phyloP scores from a whole-genome alignment of 176 grass and related monocot genomes.

The Carex pumila region DNA sequence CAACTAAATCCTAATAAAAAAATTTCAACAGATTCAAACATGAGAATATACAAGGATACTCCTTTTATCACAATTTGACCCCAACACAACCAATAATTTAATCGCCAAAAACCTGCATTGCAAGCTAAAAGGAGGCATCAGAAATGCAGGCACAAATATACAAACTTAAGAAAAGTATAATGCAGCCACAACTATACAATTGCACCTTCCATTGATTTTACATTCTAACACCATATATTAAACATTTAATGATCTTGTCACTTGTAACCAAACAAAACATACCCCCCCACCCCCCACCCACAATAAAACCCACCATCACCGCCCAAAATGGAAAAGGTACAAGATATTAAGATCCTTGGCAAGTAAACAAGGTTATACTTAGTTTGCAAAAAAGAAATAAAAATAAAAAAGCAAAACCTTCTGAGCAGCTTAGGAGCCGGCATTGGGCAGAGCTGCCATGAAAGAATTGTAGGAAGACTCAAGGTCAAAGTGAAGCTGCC shows the following conservation, averaged over 20 bases:
- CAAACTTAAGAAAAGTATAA: neutral
- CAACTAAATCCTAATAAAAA: neutral
- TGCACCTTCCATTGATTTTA: neutral
- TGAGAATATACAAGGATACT: neutral
- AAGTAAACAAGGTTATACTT: neutral
- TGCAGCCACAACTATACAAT: neutral
- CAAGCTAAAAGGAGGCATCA: too few relatives aligned
- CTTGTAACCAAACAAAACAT: neutral
- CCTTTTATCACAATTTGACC: neutral
- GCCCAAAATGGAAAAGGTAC: neutral
- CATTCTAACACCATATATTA: neutral
- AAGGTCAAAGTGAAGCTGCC: conserved; percentile 89
- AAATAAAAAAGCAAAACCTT: conserved; percentile 19
- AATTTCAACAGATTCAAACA: neutral
- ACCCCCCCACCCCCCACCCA: neutral
- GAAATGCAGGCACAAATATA: neutral
- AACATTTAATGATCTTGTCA: neutral
- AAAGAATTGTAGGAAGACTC: conserved; percentile 80
- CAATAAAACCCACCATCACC: neutral
- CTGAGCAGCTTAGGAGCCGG: conserved; percentile 28
- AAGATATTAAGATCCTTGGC: neutral
- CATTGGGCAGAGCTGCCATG: conserved; percentile 78
- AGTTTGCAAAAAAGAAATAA: neutral
- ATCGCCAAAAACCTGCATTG: neutral
- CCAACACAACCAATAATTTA: neutral